Percentiles rank a stretch among this genome's conserved stretches.
Conservation (phyloP, 2,329 filamentous ascomycete genomes). For the Alternaria viburni region DNA sequence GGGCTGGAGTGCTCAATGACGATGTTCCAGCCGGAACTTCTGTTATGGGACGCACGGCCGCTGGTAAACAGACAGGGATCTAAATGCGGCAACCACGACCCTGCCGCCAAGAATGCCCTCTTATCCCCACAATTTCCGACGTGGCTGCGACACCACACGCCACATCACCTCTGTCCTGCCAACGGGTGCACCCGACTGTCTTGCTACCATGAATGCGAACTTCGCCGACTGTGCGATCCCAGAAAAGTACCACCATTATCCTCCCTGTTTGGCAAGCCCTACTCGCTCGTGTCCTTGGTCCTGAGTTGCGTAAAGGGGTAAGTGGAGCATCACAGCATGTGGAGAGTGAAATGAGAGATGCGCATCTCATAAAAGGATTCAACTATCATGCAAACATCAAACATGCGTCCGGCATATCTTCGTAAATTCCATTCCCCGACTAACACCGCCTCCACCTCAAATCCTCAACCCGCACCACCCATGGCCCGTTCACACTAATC, state of each 20-base stretch:
- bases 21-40: constrained; percentile 22
- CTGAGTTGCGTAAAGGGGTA: neutral
- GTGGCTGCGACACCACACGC: constrained; percentile 3
- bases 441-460: constrained; percentile 15
- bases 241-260: neutral
- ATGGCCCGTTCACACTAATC: constrained; percentile 13
- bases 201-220: neutral
- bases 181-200: neutral
- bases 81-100: constrained; percentile 28
- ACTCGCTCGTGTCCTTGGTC: neutral
- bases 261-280: neutral
- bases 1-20: constrained; percentile 30
- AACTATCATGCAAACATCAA: constrained; percentile 8
- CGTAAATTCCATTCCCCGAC: neutral
- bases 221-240: neutral
- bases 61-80: constrained; percentile 38
- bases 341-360: neutral
- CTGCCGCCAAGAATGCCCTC: constrained; percentile 14
- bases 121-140: constrained; percentile 9
- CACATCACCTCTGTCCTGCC: neutral
- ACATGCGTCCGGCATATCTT: constrained; percentile 1
- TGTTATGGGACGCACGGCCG: constrained; percentile 29
- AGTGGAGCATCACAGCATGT: neutral
- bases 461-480: constrained; percentile 1
- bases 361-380: constrained; percentile 16